Conservation (phyloP, 371 early-diverging fungal species). For the Mucor ambiguus region DNA sequence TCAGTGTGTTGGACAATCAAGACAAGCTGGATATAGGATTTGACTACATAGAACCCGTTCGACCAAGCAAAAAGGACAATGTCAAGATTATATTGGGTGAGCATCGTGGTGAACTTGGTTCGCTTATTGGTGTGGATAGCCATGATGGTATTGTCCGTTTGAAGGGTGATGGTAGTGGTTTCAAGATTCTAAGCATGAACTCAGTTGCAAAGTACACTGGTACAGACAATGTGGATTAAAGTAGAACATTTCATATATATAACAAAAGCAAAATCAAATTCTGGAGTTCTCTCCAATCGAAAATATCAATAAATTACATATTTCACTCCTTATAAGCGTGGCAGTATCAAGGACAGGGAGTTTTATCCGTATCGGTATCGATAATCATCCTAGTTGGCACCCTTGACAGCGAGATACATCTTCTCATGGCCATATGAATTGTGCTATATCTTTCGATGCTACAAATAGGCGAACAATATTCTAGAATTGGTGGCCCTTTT, state of each 20-base stretch:
- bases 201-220: constrained; percentile 63
- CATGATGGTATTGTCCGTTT: constrained; percentile 82
- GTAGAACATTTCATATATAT: not conserved
- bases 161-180: constrained; percentile 57
- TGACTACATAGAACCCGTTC: constrained; percentile 66
- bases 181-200: constrained; percentile 65
- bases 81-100: constrained; percentile 78
- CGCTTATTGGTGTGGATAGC: constrained; percentile 80
- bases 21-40: constrained; percentile 40
- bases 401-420: too few species aligned
- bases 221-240: constrained; percentile 27
- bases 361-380: too few species aligned
- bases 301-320: not conserved
- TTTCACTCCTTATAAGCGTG: too few species aligned
- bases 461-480: too few species aligned
- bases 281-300: not conserved
- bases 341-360: too few species aligned
- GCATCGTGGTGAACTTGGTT: constrained; percentile 73
- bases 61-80: constrained; percentile 79
- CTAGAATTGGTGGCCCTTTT: too few species aligned
- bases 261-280: not conserved
- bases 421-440: too few species aligned
- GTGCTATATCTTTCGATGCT: too few species aligned
- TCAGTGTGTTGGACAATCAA: constrained; percentile 30
- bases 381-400: too few species aligned